phyloP scores from a whole-genome alignment of 2,329 filamentous ascomycete genomes.

The Exserohilum turcica region DNA sequence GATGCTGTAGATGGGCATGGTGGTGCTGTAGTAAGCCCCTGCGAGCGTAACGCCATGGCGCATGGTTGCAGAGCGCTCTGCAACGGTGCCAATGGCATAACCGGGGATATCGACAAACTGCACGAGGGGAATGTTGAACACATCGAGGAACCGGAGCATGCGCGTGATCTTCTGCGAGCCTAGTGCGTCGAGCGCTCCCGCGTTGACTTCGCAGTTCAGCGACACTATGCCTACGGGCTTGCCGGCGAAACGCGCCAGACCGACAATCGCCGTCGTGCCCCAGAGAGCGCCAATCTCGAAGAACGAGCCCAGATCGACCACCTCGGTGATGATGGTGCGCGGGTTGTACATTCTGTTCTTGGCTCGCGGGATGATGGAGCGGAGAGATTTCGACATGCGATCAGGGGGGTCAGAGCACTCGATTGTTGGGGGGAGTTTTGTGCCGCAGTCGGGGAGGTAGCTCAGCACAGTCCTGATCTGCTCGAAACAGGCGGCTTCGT shows the following conservation, averaged over 20 bases:
- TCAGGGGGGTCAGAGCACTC: constrained; percentile 56
- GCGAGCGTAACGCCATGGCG: constrained; percentile 66
- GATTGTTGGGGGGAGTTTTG: constrained; percentile 58
- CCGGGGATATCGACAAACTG: constrained; percentile 67
- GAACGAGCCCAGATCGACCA: constrained; percentile 62
- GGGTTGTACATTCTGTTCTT: constrained; percentile 66
- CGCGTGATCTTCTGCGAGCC: constrained; percentile 66
- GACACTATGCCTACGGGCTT: constrained; percentile 64
- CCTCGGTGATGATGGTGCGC: constrained; percentile 60
- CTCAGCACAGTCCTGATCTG: constrained; percentile 63
- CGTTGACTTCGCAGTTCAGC: constrained; percentile 64
- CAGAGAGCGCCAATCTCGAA: constrained; percentile 69
- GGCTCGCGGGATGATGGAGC: constrained; percentile 62
- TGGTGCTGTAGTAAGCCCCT: constrained; percentile 66
- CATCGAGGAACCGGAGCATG: constrained; percentile 66
- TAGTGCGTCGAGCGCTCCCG: constrained; percentile 64
- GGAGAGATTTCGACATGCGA: constrained; percentile 56
- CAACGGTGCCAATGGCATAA: constrained; percentile 67
- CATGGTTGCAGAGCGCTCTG: constrained; percentile 68
- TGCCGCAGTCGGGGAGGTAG: constrained; percentile 64
- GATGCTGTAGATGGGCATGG: constrained; percentile 67
- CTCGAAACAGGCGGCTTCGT: constrained; percentile 66
- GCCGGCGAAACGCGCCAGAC: constrained; percentile 63
- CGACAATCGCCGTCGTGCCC: constrained; percentile 66
- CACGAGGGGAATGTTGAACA: constrained; percentile 67